phyloP scores from a whole-genome alignment of 805 yeast species.

The Spathaspora sp. region DNA sequence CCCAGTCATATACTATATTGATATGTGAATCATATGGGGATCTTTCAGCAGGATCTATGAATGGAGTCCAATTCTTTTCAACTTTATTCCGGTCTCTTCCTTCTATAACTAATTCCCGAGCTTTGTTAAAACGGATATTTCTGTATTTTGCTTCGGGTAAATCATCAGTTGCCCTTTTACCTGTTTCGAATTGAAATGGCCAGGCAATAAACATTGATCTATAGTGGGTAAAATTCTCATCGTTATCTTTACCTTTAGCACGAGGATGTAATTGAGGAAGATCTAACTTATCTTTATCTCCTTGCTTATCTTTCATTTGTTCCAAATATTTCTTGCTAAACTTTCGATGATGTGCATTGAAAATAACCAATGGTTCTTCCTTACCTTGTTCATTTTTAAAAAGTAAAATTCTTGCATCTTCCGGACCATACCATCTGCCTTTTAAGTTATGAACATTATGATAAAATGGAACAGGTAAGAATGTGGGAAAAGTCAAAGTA shows the following conservation, averaged over 20 bases:
- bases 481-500: slow-evolving; percentile 11
- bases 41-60: slow-evolving; percentile 21
- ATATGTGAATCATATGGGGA: slow-evolving; percentile 23
- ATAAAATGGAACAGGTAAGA: slow-evolving; percentile 12
- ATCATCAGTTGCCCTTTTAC: slow-evolving; percentile 23
- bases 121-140: slow-evolving; percentile 14
- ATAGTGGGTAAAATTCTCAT: not conserved
- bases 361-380: slow-evolving; percentile 18
- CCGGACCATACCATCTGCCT: slow-evolving; percentile 19
- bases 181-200: slow-evolving; percentile 31
- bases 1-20: slow-evolving; percentile 19
- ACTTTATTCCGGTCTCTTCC: slow-evolving; percentile 2
- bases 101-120: slow-evolving; percentile 16
- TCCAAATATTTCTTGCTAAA: not conserved
- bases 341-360: slow-evolving; percentile 16
- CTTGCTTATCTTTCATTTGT: not conserved
- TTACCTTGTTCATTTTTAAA: slow-evolving; percentile 16
- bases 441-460: slow-evolving; percentile 7
- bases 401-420: slow-evolving; percentile 22
- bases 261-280: not conserved
- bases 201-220: slow-evolving; percentile 27
- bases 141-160: slow-evolving; percentile 10
- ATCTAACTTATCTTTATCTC: too few species aligned
- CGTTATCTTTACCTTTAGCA: not conserved
- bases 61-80: slow-evolving; percentile 40